A percentile compares a stretch with the other conserved stretches of the same genome.
Evolutionary conservation across 2,329 filamentous ascomycete species (phyloP).

Genomic region (Apiospora hydei): DNA sequence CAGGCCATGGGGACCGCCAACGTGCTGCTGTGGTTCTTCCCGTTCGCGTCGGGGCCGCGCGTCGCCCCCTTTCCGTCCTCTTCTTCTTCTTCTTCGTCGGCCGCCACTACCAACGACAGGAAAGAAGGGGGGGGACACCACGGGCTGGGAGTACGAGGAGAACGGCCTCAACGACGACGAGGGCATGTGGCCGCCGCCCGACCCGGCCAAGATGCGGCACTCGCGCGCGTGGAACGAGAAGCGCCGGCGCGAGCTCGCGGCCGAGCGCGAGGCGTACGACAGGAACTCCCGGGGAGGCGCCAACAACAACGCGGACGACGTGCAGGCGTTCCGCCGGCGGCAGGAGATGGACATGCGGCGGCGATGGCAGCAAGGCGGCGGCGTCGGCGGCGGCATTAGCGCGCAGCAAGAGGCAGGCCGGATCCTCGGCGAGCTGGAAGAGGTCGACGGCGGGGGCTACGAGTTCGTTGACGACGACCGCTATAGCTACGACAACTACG

Average conservation of each 20-base stretch:
- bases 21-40: conserved; percentile 72
- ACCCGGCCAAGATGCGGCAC: conserved; percentile 66
- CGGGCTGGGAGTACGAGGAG: conserved; percentile 71
- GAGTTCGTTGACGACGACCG: conserved; percentile 45
- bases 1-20: conserved; percentile 79
- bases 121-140: conserved; percentile 36
- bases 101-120: background rate
- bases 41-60: conserved; percentile 62
- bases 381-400: conserved; percentile 11
- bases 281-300: conserved; percentile 31
- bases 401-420: conserved; percentile 37
- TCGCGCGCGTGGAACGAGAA: conserved; percentile 46
- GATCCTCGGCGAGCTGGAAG: conserved; percentile 59
- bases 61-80: conserved; percentile 43
- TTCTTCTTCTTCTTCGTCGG: background rate
- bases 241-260: conserved; percentile 41
- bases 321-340: conserved; percentile 57
- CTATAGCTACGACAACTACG: conserved; percentile 54
- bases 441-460: conserved; percentile 54
- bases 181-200: conserved; percentile 68
- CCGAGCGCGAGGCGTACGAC: conserved; percentile 30
- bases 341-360: conserved; percentile 57
- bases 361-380: conserved; percentile 39
- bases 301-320: conserved; percentile 51
- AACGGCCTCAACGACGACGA: conserved; percentile 77